These are phyloP conservation scores for Candida michaelii DNA, from an alignment of 805 yeast genomes.

Conservation along the genomic window DNA sequence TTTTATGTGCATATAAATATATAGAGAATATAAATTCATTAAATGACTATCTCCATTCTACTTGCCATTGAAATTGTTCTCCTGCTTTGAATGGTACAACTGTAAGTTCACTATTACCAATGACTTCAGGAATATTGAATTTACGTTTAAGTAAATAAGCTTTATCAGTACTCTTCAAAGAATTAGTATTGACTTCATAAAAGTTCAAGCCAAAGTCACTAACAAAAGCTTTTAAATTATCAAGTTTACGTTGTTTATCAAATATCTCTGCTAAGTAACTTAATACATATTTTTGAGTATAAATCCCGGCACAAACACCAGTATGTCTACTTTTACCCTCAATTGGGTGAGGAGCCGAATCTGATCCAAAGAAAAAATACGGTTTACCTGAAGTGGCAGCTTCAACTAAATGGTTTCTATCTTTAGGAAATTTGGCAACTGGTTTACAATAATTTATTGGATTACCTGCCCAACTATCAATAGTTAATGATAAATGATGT, in stretches of 20 bases:
- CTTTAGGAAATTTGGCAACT: slow-evolving; percentile 90
- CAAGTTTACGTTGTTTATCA: slow-evolving; percentile 61
- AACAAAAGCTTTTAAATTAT: slow-evolving; percentile 71
- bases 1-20: slow-evolving; percentile 6
- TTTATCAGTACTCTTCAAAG: slow-evolving; percentile 43
- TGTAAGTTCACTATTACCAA: slow-evolving; percentile 45
- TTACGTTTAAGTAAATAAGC: slow-evolving; percentile 52
- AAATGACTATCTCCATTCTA: slow-evolving; percentile 58
- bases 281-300: slow-evolving; percentile 80
- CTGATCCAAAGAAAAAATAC: slow-evolving; percentile 94
- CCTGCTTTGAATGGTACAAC: slow-evolving; percentile 88
- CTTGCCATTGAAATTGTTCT: slow-evolving; percentile 64
- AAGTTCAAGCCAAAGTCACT: slow-evolving; percentile 70
- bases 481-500: slow-evolving; percentile 84
- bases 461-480: slow-evolving; percentile 96
- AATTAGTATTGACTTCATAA: slow-evolving; percentile 55
- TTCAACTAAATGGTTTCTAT: slow-evolving; percentile 71
- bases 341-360: slow-evolving; percentile 95
- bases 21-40: slow-evolving; percentile 6
- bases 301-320: slow-evolving; percentile 98
- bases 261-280: slow-evolving; percentile 86
- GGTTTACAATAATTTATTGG: slow-evolving; percentile 96
- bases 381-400: slow-evolving; percentile 94
- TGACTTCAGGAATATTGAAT: slow-evolving; percentile 57
- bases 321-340: slow-evolving; percentile 70